Conservation (phyloP, 1,284 basidiomycete genomes). For the Ceratobasidium sp. region DNA sequence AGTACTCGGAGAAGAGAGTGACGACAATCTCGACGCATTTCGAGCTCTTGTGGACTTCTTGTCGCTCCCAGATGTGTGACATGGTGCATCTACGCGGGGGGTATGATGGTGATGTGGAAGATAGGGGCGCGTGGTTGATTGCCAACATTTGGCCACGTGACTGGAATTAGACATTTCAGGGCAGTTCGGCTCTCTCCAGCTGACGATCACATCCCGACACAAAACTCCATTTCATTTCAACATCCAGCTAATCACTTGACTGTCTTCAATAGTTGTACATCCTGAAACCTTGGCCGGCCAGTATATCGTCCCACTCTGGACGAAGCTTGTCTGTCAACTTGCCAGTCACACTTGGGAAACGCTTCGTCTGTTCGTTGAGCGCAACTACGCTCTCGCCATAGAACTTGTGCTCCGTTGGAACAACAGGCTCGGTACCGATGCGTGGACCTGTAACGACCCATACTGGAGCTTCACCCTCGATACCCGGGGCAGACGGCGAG, state of each 20-base stretch:
- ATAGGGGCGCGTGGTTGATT: background rate
- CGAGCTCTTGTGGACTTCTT: slow-evolving; percentile 79
- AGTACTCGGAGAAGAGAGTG: slow-evolving; percentile 72
- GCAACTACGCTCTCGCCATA: background rate
- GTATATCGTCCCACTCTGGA: slow-evolving; percentile 5
- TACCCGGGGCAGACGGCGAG: slow-evolving; percentile 12
- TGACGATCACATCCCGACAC: too few relatives aligned
- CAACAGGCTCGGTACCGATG: background rate
- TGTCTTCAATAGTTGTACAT: background rate
- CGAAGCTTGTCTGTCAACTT: background rate
- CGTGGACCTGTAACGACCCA: slow-evolving; percentile 17
- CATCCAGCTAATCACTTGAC: too few relatives aligned
- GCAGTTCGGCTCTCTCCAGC: background rate
- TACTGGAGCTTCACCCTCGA: slow-evolving; percentile 29
- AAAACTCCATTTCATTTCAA: too few relatives aligned
- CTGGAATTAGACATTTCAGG: background rate
- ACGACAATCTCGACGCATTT: slow-evolving; percentile 73
- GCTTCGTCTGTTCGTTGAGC: background rate
- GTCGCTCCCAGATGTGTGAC: slow-evolving; percentile 55
- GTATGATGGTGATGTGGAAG: background rate
- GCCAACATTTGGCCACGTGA: slow-evolving; percentile 18
- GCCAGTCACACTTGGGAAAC: background rate
- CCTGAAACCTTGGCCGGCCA: background rate
- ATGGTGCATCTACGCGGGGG: background rate
- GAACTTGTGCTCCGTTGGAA: background rate